Base-by-base conservation (phyloP, 2,329 filamentous ascomycete genomes). In the Trichoderma sp. region DNA sequence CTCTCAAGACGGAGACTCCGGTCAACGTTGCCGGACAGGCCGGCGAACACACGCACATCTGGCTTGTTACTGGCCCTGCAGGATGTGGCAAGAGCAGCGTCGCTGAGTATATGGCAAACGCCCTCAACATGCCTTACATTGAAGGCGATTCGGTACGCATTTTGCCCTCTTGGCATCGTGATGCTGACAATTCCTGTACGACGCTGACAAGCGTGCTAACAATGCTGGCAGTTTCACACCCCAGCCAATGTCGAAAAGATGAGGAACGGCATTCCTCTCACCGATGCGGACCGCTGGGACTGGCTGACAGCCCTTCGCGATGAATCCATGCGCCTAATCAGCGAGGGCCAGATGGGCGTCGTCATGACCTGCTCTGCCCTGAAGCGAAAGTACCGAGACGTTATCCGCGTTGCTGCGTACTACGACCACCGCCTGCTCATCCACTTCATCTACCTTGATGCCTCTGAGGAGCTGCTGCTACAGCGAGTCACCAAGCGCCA, bases 321-420 rank as follows among this genome's bases (percentile, higher is more conserved):
- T 75, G 91, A 90, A 77, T 89, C 90, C 7, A 84, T 90, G 70
- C 82, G 83, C 68, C 84, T 84, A 65, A 84, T 92, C 73, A 83
- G 85, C 70, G 82, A 81, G 63, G 89, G 90, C 47, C 86, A 88
- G 21, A 83, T 87, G 34, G 92, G 94, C 63, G 96, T 98, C n/a
- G 93, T 99, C 64, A 88, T 99, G 73, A 97, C 96, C 68, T 99
- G 96, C 87, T 97, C 94, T 14, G 96, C 95, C 1, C 88, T 99
- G 69, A 98, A 98, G 87, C 93, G 93, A 81, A 98, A 97, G 84
- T 99, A 99, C 86, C 91, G 96, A 76, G 96, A 99, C 78, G 93
- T 95, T 74, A 93, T 96, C 80, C 90, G 93, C 36, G 90, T 95
- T 9, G 93, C 93, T 8, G 90, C 90, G 18, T 94, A 95, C 83